Percentiles rank a stretch among this genome's conserved stretches.
These are phyloP conservation scores for Emiliania huxleyi DNA, from an alignment of 78 protist species.

Conservation along the genomic window DNA sequence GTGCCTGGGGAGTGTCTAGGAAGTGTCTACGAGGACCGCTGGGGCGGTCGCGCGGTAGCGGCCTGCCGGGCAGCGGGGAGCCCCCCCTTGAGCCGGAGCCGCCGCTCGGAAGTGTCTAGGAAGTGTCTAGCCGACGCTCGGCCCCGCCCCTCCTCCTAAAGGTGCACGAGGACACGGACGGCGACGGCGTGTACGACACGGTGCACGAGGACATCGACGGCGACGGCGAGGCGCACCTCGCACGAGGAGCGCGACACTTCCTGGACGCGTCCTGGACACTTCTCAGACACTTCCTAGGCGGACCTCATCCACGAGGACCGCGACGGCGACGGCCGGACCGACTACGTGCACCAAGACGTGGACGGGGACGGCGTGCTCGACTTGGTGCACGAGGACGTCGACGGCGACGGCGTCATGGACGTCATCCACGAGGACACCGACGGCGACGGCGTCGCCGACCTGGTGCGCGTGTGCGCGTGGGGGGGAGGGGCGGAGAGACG, in stretches of 20 bases:
- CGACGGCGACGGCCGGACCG: neutral
- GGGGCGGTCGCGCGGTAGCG: too few relatives aligned
- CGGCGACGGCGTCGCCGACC: neutral
- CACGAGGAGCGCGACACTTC: neutral
- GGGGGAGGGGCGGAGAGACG: too few relatives aligned
- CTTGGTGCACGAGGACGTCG: neutral
- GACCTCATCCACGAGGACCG: neutral
- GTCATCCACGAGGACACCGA: neutral
- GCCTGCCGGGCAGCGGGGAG: too few relatives aligned
- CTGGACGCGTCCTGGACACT: neutral
- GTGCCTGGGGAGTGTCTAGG: too few relatives aligned
- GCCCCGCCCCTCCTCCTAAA: neutral
- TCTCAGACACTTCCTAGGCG: neutral
- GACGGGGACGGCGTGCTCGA: slow-evolving; percentile 15
- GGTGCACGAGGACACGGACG: slow-evolving; percentile 13
- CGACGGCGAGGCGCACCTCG: neutral
- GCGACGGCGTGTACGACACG: neutral
- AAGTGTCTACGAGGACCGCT: too few relatives aligned
- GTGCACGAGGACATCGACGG: slow-evolving; percentile 3
- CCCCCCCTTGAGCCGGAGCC: too few relatives aligned
- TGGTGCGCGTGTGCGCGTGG: too few relatives aligned
- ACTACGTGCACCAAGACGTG: neutral
- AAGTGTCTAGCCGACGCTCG: too few relatives aligned
- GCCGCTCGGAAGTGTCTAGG: too few relatives aligned
- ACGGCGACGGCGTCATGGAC: neutral